These are phyloP conservation scores for Apiotrichum mycotoxinovorans DNA, from an alignment of 1,284 basidiomycete genomes.

Conservation along the genomic window DNA sequence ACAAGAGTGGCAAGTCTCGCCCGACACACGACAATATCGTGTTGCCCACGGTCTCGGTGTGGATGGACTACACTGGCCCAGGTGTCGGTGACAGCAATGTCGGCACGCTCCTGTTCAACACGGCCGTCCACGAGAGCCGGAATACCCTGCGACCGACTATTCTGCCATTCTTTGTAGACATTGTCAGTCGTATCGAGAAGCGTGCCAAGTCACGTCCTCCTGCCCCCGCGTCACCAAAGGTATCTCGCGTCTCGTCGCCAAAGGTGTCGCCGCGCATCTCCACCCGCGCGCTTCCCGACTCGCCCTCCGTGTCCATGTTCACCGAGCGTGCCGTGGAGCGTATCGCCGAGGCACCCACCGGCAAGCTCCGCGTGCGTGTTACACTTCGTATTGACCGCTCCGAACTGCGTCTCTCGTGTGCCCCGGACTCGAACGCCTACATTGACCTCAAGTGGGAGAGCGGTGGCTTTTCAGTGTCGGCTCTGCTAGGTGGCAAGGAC, in stretches of 20 bases:
- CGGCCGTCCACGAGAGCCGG: conserved; percentile 75
- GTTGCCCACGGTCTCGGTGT: conserved; percentile 75
- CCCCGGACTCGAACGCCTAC: conserved; percentile 81
- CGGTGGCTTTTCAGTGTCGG: conserved; percentile 76
- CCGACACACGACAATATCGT: conserved; percentile 42
- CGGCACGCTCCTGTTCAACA: conserved; percentile 21
- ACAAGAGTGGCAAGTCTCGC: neutral
- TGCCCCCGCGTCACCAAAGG: neutral
- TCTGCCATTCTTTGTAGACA: conserved; percentile 73
- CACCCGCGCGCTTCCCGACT: neutral
- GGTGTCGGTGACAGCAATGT: neutral
- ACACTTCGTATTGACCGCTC: conserved; percentile 86
- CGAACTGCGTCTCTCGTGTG: conserved; percentile 74
- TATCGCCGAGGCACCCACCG: conserved; percentile 17
- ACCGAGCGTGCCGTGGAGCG: conserved; percentile 14
- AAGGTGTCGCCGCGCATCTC: neutral
- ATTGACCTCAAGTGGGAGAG: conserved; percentile 84
- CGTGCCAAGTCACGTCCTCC: conserved; percentile 16
- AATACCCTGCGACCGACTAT: conserved; percentile 76
- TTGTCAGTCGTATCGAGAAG: conserved; percentile 31
- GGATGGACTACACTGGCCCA: conserved; percentile 58
- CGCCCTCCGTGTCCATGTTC: conserved; percentile 8
- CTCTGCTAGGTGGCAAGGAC: conserved; percentile 65
- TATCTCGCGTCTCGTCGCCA: conserved; percentile 2
- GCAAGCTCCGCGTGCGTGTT: conserved; percentile 52